Conservation (phyloP, 345 rosid species). For the Salix arbutifolia region DNA sequence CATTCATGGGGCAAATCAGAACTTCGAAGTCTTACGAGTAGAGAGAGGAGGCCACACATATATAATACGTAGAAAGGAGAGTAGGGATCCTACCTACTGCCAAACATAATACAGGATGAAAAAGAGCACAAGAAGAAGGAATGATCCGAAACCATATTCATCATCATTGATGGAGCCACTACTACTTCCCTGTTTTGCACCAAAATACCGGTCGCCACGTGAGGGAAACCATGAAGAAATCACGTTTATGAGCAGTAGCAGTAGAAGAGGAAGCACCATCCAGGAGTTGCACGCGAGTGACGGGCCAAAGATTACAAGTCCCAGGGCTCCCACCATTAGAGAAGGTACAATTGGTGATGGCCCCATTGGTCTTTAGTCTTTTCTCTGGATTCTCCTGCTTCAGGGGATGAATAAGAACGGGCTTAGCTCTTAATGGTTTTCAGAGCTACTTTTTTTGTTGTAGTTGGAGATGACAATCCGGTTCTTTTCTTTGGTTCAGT, state of each 20-base stretch:
- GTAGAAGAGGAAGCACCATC: constrained; percentile 13
- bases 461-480: constrained; percentile 8
- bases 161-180: constrained; percentile 18
- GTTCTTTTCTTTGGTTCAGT: constrained; percentile 1
- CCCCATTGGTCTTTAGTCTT: constrained; percentile 21
- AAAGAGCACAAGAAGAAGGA: constrained; percentile 37
- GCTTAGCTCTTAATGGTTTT: too few species aligned
- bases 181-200: not conserved
- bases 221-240: constrained; percentile 19
- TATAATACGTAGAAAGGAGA: too few species aligned
- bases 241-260: constrained; percentile 21
- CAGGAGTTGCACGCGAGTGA: constrained; percentile 7
- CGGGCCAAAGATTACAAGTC: constrained; percentile 31
- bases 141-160: constrained; percentile 37
- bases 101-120: constrained; percentile 23
- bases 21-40: not conserved
- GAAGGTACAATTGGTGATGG: constrained; percentile 51
- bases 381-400: constrained; percentile 3
- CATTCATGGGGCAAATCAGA: not conserved
- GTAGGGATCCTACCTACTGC: not conserved
- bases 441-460: constrained; percentile 1
- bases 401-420: not conserved
- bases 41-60: not conserved
- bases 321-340: constrained; percentile 38
- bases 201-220: not conserved